Conservation (phyloP, 805 yeast genomes). For the Tetrapisispora taiwanensis region DNA sequence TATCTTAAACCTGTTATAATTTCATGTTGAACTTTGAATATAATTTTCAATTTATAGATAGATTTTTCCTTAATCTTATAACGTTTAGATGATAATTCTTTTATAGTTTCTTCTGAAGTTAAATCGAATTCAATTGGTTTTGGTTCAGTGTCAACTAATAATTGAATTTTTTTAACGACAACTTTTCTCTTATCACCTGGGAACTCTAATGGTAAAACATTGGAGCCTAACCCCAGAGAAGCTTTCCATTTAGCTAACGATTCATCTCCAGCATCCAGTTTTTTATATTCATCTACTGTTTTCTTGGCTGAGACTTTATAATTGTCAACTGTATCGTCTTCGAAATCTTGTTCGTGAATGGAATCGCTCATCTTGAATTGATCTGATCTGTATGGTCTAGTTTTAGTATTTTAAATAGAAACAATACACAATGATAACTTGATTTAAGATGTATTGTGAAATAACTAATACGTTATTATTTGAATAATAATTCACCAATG, state of each 20-base stretch:
- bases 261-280: slow-evolving; percentile 83
- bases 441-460: no score
- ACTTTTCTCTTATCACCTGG: slow-evolving; percentile 69
- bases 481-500: no score
- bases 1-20: slow-evolving; percentile 85
- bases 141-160: slow-evolving; percentile 55
- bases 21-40: slow-evolving; percentile 80
- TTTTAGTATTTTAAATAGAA: no score
- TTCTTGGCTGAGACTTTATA: slow-evolving; percentile 44
- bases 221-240: slow-evolving; percentile 64
- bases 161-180: slow-evolving; percentile 66
- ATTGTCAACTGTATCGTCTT: slow-evolving; percentile 18
- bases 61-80: slow-evolving; percentile 74
- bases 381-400: neutral
- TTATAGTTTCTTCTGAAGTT: slow-evolving; percentile 50
- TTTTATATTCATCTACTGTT: slow-evolving; percentile 72
- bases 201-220: slow-evolving; percentile 48
- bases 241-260: slow-evolving; percentile 87
- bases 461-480: no score
- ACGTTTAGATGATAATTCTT: slow-evolving; percentile 49
- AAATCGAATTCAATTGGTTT: slow-evolving; percentile 58
- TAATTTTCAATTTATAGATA: slow-evolving; percentile 58
- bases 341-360: slow-evolving; percentile 13
- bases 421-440: no score
- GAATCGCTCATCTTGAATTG: neutral